Evolutionary conservation across 2,329 filamentous ascomycete species (phyloP).

Genomic region (Colletotrichum lini): DNA sequence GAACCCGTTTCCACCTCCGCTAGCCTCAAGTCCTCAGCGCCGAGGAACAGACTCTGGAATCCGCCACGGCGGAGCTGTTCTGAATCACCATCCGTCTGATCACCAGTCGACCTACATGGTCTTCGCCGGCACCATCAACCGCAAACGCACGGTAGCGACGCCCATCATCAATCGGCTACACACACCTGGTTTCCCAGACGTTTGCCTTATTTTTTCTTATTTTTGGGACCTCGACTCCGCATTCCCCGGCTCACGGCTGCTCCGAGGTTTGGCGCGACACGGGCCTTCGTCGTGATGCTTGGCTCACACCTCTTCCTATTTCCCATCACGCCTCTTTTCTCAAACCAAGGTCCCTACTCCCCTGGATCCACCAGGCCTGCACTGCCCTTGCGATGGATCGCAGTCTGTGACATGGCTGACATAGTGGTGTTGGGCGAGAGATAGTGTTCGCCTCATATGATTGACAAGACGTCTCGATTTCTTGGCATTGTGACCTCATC

Average conservation of each 20-base stretch:
- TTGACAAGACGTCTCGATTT: constrained; percentile 41
- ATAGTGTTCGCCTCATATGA: constrained; percentile 33
- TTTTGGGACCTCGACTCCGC: constrained; percentile 36
- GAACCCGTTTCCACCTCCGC: constrained; percentile 1
- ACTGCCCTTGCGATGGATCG: constrained; percentile 38
- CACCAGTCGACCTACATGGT: constrained; percentile 27
- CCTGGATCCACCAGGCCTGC: constrained; percentile 24
- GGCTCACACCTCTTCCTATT: constrained; percentile 20
- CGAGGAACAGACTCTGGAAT: neutral
- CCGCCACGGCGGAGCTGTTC: constrained; percentile 30
- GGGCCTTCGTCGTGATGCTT: constrained; percentile 36
- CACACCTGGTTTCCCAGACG: neutral
- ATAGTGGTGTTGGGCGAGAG: constrained; percentile 23
- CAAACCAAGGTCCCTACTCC: constrained; percentile 6
- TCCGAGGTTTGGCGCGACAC: constrained; percentile 39
- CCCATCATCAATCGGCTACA: constrained; percentile 34
- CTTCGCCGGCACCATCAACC: constrained; percentile 33
- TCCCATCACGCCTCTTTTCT: constrained; percentile 21
- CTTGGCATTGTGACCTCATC: constrained; percentile 37
- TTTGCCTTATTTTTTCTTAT: constrained; percentile 1
- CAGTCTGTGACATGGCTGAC: constrained; percentile 40
- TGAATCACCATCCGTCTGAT: constrained; percentile 41
- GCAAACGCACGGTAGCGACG: constrained; percentile 30
- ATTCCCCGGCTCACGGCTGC: constrained; percentile 29
- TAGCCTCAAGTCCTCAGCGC: constrained; percentile 6